phyloP scores from a whole-genome alignment of 176 grass and related monocot species.

The Oryza officinalis region DNA sequence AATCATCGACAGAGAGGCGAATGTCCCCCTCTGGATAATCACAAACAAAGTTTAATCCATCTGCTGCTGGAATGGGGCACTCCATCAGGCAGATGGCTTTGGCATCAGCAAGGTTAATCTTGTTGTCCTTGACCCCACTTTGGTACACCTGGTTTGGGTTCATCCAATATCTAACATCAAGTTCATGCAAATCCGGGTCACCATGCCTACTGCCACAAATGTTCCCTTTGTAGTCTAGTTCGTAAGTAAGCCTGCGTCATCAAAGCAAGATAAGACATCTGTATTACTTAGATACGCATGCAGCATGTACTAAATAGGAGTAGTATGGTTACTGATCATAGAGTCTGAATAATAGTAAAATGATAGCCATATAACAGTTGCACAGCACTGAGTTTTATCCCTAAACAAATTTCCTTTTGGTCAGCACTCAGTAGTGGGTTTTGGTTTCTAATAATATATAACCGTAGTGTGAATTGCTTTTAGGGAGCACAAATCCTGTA shows the following conservation, averaged over 20 bases:
- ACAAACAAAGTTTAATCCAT: constrained; percentile 84
- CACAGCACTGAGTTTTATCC: background rate
- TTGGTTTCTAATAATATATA: background rate
- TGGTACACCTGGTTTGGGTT: constrained; percentile 96
- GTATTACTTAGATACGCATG: background rate
- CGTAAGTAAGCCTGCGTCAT: constrained; percentile 72
- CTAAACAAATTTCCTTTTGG: background rate
- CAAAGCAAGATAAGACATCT: background rate
- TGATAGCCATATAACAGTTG: background rate
- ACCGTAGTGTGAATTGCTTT: constrained; percentile 2
- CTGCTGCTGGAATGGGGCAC: constrained; percentile 68
- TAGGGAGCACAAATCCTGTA: background rate
- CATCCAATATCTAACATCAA: constrained; percentile 88
- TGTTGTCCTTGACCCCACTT: constrained; percentile 75
- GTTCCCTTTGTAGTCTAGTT: constrained; percentile 96
- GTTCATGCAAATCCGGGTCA: constrained; percentile 64
- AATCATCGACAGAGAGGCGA: constrained; percentile 76
- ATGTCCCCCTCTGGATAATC: constrained; percentile 97
- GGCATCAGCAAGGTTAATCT: constrained; percentile 71
- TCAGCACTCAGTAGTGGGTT: background rate
- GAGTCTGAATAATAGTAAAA: background rate
- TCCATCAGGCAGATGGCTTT: constrained; percentile 96
- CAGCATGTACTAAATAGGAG: background rate
- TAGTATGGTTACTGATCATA: background rate
- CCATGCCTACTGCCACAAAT: constrained; percentile 73